phyloP scores from a whole-genome alignment of 257 asterid species.

The Fraxinus pennsylvanica region DNA sequence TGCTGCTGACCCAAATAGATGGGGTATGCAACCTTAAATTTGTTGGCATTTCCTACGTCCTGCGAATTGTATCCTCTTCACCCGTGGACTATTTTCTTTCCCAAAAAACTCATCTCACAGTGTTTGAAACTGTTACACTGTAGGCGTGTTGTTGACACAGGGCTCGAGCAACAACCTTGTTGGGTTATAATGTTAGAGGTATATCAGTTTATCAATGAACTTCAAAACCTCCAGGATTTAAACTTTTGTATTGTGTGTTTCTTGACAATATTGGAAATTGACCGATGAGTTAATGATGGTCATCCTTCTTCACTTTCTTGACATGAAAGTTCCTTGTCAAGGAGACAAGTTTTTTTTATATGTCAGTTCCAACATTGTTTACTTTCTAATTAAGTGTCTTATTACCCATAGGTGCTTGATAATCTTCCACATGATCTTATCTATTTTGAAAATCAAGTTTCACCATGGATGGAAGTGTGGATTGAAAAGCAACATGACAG shows the following conservation, averaged over 20 bases:
- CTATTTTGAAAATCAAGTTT: conserved; percentile 72
- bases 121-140: conserved; percentile 13
- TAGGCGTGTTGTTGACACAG: conserved; percentile 54
- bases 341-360: not conserved
- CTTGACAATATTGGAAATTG: conserved; percentile 13
- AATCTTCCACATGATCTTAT: conserved; percentile 99
- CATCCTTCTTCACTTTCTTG: conserved; percentile 12
- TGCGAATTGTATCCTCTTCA: conserved; percentile 17
- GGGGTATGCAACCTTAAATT: conserved; percentile 59
- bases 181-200: conserved; percentile 99
- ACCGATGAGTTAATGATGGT: not conserved
- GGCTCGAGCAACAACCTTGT: conserved; percentile 75
- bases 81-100: not conserved
- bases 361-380: not conserved
- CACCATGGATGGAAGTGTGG: conserved; percentile 98
- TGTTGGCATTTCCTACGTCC: conserved; percentile 18
- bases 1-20: conserved; percentile 85
- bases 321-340: conserved; percentile 1
- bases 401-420: conserved; percentile 72
- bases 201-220: conserved; percentile 17
- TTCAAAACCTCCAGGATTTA: not conserved
- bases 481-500: conserved; percentile 60
- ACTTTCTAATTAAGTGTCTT: not conserved
- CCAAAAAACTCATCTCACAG: conserved; percentile 15
- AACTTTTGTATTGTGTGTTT: not conserved